These are phyloP conservation scores for Neofusicoccum ribis DNA, from an alignment of 2,329 filamentous ascomycete species.

Conservation along the genomic window DNA sequence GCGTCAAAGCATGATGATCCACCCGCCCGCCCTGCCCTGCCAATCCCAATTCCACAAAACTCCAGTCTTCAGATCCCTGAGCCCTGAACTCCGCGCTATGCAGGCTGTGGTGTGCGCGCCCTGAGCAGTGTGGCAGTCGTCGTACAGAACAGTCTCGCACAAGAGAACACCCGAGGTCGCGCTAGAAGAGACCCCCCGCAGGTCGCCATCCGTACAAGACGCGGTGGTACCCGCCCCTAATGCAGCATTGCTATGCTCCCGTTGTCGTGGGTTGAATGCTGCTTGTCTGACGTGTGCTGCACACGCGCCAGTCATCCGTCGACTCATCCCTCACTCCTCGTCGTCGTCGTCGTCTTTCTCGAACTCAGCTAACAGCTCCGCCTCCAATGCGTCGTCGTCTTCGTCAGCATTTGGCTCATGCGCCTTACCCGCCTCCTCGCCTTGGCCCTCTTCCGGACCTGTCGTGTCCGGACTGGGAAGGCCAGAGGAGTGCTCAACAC, in stretches of 20 bases:
- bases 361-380: slow-evolving; percentile 45
- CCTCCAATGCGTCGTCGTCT: slow-evolving; percentile 59
- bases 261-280: background rate
- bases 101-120: background rate
- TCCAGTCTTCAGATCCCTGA: slow-evolving; percentile 12
- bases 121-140: background rate
- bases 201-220: background rate
- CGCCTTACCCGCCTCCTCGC: slow-evolving; percentile 41
- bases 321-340: slow-evolving; percentile 3
- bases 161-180: background rate
- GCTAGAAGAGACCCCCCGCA: background rate
- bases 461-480: slow-evolving; percentile 42
- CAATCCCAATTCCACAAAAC: slow-evolving; percentile 13
- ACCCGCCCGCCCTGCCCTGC: slow-evolving; percentile 6
- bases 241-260: background rate
- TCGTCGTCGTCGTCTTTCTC: slow-evolving; percentile 34
- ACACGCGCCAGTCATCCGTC: background rate
- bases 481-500: slow-evolving; percentile 41
- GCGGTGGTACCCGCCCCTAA: background rate
- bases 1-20: slow-evolving; percentile 14
- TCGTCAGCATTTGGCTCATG: slow-evolving; percentile 38
- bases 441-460: slow-evolving; percentile 40
- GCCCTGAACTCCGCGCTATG: slow-evolving; percentile 17
- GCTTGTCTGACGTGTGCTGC: background rate
- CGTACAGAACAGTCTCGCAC: slow-evolving; percentile 7